These are phyloP conservation scores for Termitomyces sp. DNA, from an alignment of 768 basidiomycete species.

Conservation along the genomic window DNA sequence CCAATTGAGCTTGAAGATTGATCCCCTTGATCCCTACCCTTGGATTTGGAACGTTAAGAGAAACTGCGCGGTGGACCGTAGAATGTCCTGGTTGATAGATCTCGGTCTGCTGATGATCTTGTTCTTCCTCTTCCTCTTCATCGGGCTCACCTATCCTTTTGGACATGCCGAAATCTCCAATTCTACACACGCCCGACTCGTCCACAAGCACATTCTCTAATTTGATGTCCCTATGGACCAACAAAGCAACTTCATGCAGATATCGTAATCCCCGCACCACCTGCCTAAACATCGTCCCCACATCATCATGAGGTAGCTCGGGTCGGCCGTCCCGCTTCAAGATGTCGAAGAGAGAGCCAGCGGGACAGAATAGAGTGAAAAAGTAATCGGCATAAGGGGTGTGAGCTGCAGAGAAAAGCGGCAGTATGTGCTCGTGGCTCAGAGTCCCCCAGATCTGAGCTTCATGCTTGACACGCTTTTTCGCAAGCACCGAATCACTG, in stretches of 20 bases:
- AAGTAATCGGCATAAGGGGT: constrained; percentile 68
- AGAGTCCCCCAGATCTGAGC: constrained; percentile 68
- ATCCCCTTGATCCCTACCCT: constrained; percentile 31
- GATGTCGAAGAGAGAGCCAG: constrained; percentile 81
- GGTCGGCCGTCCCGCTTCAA: constrained; percentile 66
- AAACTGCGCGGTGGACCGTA: constrained; percentile 34
- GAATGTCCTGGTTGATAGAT: constrained; percentile 11
- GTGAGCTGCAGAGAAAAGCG: constrained; percentile 65
- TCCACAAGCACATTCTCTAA: constrained; percentile 95
- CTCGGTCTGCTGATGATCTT: constrained; percentile 14
- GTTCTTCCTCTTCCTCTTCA: constrained; percentile 30
- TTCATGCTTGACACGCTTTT: constrained; percentile 65
- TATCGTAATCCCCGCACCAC: constrained; percentile 80
- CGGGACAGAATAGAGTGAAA: constrained; percentile 79
- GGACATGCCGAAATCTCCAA: constrained; percentile 83
- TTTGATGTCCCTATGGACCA: constrained; percentile 94
- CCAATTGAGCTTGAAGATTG: constrained; percentile 14
- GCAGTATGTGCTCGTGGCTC: constrained; percentile 82
- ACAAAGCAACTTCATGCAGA: constrained; percentile 68
- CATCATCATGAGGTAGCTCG: constrained; percentile 71
- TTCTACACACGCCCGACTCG: constrained; percentile 81
- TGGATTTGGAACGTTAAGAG: constrained; percentile 32
- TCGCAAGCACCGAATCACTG: constrained; percentile 36
- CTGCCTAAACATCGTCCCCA: constrained; percentile 82
- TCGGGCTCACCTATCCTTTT: constrained; percentile 51